These are phyloP conservation scores for Dioscorea zingiberensis DNA, from an alignment of 106 monocot genomes.

Conservation along the genomic window DNA sequence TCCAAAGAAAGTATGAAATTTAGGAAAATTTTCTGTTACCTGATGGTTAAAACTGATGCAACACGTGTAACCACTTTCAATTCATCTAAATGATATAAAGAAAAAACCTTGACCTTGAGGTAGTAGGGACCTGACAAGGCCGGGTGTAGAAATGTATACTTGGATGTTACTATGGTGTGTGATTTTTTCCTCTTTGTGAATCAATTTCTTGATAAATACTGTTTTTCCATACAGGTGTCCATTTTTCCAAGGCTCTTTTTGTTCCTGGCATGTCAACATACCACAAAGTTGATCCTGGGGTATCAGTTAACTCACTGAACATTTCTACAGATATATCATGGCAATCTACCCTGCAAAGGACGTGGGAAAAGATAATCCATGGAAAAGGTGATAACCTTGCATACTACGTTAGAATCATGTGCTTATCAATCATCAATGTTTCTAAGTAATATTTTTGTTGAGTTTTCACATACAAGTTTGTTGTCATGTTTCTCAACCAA, in stretches of 20 bases:
- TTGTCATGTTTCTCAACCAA: too few relatives aligned
- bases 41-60: too few relatives aligned
- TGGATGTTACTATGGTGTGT: too few relatives aligned
- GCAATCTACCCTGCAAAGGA: constrained; percentile 57
- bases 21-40: too few relatives aligned
- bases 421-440: neutral
- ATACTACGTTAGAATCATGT: neutral
- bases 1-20: too few relatives aligned
- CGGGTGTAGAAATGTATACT: too few relatives aligned
- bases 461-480: too few relatives aligned
- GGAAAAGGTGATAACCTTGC: constrained; percentile 32
- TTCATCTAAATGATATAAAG: too few relatives aligned
- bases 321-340: constrained; percentile 52
- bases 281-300: constrained; percentile 42
- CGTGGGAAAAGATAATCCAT: constrained; percentile 67
- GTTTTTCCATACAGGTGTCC: constrained; percentile 39
- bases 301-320: constrained; percentile 33
- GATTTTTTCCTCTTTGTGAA: too few relatives aligned
- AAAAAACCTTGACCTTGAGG: too few relatives aligned
- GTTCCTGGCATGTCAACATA: constrained; percentile 60
- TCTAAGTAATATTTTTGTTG: neutral
- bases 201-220: neutral
- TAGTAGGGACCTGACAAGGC: too few relatives aligned
- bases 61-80: too few relatives aligned
- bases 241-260: constrained; percentile 79